Conservation (phyloP, 352 stramenopile species). For the Globisporangium acanthophoron region DNA sequence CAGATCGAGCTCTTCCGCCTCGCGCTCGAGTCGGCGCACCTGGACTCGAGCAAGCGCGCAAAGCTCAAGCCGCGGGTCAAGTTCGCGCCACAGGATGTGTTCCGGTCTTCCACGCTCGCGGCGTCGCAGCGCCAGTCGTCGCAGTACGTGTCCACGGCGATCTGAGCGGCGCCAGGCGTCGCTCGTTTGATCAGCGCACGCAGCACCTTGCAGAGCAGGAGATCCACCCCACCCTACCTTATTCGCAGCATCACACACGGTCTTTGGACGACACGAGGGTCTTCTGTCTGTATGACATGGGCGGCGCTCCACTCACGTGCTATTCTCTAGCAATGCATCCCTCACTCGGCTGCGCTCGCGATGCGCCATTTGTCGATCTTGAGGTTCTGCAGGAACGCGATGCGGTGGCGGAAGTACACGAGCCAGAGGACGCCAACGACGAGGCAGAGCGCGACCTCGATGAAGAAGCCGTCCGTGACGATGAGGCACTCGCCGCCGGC, state of each 20-base stretch:
- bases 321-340: background rate
- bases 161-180: background rate
- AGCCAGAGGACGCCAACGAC: conserved; percentile 68
- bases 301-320: background rate
- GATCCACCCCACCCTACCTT: background rate
- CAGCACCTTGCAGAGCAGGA: background rate
- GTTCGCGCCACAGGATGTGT: conserved; percentile 70
- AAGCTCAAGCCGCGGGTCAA: conserved; percentile 61
- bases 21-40: conserved; percentile 70
- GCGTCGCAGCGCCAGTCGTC: conserved; percentile 18
- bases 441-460: conserved; percentile 70
- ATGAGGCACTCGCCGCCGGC: conserved; percentile 70
- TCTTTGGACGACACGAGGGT: background rate
- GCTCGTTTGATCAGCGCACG: background rate
- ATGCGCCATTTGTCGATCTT: conserved; percentile 83
- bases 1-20: conserved; percentile 72
- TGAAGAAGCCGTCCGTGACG: conserved; percentile 75
- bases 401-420: conserved; percentile 57
- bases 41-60: conserved; percentile 40
- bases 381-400: conserved; percentile 72
- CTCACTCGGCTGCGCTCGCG: conserved; percentile 26
- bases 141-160: conserved; percentile 14
- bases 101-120: conserved; percentile 38
- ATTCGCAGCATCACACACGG: background rate
- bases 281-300: too few relatives aligned